Percentiles rank a stretch among this genome's conserved stretches.
Conservation (phyloP, 106 monocot genomes). For the Dactylorhiza incarnata region DNA sequence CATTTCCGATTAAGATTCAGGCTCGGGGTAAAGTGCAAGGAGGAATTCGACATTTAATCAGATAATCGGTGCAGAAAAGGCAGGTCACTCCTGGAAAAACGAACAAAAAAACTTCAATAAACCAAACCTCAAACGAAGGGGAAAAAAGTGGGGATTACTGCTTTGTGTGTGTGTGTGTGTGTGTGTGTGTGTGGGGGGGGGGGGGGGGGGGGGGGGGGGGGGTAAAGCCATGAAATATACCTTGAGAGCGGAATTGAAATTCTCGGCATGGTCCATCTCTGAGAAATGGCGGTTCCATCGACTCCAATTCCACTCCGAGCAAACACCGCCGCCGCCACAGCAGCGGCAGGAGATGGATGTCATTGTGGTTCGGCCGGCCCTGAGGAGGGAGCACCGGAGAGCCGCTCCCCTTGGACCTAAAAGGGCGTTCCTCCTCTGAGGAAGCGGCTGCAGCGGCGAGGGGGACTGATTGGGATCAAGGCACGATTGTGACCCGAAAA, state of each 20-base stretch:
- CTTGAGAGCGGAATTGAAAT: slow-evolving; percentile 57
- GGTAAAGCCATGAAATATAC: slow-evolving; percentile 13
- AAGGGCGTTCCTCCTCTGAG: neutral
- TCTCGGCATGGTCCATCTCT: slow-evolving; percentile 74
- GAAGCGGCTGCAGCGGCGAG: neutral
- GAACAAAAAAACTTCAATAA: neutral
- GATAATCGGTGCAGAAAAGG: neutral
- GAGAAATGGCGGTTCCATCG: slow-evolving; percentile 72
- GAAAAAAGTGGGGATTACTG: neutral
- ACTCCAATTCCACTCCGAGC: slow-evolving; percentile 66
- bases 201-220: no score
- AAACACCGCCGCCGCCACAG: slow-evolving; percentile 4
- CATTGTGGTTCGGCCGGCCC: slow-evolving; percentile 1
- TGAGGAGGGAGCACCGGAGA: slow-evolving; percentile 4
- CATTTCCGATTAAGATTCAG: neutral
- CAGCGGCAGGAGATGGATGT: slow-evolving; percentile 23
- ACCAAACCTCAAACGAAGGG: neutral
- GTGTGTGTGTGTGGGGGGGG: no score
- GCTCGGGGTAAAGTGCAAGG: neutral
- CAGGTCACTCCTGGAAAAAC: neutral
- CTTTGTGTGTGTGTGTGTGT: no score
- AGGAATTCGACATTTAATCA: neutral
- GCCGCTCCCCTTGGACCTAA: neutral
- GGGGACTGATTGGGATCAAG: neutral
- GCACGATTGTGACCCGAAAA: neutral